A percentile compares a stretch with the other conserved stretches of the same genome.
These are phyloP conservation scores for Eutrema heterophyllum DNA, from an alignment of 345 rosid species.

Conservation along the genomic window DNA sequence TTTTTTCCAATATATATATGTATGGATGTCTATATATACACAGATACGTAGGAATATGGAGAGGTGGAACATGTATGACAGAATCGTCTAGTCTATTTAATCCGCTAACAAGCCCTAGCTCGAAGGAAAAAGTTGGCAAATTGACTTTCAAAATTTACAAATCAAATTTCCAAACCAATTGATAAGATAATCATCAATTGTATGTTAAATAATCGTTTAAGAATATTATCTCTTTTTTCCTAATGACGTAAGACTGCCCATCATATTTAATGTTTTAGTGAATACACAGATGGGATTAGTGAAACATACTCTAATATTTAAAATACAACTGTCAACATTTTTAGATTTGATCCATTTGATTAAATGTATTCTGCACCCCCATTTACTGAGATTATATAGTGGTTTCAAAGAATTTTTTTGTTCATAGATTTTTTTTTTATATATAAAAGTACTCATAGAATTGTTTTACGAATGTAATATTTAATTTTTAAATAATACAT, in stretches of 20 bases:
- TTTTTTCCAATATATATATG: neutral
- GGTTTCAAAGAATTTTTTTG: neutral
- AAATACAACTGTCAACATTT: slow-evolving; percentile 26
- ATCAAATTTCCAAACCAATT: slow-evolving; percentile 7
- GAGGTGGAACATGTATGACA: slow-evolving; percentile 33
- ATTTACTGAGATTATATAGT: neutral
- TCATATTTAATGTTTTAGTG: slow-evolving; percentile 8
- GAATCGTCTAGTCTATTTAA: slow-evolving; percentile 23
- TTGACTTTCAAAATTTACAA: slow-evolving; percentile 18
- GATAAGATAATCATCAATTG: neutral
- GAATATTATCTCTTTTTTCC: slow-evolving; percentile 15
- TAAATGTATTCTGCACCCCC: neutral
- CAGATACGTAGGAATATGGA: slow-evolving; percentile 11
- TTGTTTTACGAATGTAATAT: neutral
- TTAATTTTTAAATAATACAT: neutral
- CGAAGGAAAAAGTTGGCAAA: slow-evolving; percentile 11
- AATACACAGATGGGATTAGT: slow-evolving; percentile 18
- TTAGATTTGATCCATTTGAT: slow-evolving; percentile 18
- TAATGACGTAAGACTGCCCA: slow-evolving; percentile 18
- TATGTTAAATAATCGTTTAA: slow-evolving; percentile 17
- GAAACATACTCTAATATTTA: slow-evolving; percentile 21
- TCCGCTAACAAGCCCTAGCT: neutral
- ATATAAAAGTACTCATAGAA: neutral
- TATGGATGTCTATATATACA: neutral
- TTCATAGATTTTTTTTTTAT: no score